Percentiles rank a stretch among this genome's conserved stretches.
Evolutionary conservation across 73 alveolate species (phyloP).

Genomic region (Tetrahymena malaccensis): DNA sequence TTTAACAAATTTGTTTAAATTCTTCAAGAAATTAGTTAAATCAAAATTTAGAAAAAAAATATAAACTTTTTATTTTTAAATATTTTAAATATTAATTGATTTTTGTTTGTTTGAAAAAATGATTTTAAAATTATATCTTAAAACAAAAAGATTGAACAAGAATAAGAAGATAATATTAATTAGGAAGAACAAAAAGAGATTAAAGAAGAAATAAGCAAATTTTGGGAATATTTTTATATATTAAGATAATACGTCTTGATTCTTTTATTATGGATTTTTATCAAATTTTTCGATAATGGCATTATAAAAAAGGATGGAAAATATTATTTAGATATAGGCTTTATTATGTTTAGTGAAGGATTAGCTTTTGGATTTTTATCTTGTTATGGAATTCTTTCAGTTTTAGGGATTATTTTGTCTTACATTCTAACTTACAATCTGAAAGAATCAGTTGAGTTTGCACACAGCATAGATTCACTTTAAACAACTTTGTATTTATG

Average conservation of each 20-base stretch:
- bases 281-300: neutral
- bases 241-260: neutral
- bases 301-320: neutral
- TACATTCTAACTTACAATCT: neutral
- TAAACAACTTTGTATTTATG: neutral
- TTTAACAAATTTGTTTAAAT: no score
- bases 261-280: neutral
- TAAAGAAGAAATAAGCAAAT: neutral
- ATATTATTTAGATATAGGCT: neutral
- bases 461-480: neutral
- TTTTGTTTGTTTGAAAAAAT: no score
- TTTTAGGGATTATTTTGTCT: neutral
- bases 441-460: neutral
- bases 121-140: no score
- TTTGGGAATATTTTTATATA: neutral
- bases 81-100: no score
- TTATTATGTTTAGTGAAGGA: neutral
- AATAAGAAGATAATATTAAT: neutral
- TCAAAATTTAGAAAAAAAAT: no score
- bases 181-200: neutral
- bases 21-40: no score
- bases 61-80: no score
- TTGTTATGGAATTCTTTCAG: neutral
- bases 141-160: neutral
- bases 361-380: neutral